phyloP scores from a whole-genome alignment of 2,329 filamentous ascomycete genomes.

The Cyanodermella asteris region DNA sequence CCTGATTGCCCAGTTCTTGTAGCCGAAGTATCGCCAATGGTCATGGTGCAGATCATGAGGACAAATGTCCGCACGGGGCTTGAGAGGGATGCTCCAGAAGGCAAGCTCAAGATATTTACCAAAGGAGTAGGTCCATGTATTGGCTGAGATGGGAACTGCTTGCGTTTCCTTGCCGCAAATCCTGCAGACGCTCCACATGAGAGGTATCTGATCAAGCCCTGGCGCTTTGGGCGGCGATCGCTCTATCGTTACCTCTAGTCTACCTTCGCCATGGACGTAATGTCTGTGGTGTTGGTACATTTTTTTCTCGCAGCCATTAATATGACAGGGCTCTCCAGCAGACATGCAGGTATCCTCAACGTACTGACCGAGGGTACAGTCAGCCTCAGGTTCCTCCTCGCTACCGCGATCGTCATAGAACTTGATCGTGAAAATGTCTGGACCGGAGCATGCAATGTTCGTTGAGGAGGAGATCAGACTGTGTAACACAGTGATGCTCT shows the following conservation, averaged over 20 bases:
- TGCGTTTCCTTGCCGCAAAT: constrained; percentile 78
- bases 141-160: constrained; percentile 75
- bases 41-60: constrained; percentile 82
- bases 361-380: constrained; percentile 87
- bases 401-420: constrained; percentile 81
- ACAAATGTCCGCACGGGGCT: constrained; percentile 52
- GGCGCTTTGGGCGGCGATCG: constrained; percentile 44
- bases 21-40: constrained; percentile 81
- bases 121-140: constrained; percentile 94
- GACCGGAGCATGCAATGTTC: constrained; percentile 80
- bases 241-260: constrained; percentile 79
- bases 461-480: constrained; percentile 85
- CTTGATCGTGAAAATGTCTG: constrained; percentile 68
- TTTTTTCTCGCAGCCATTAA: constrained; percentile 66
- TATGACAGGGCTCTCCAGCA: constrained; percentile 55
- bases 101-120: constrained; percentile 95
- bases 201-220: constrained; percentile 50
- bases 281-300: constrained; percentile 89
- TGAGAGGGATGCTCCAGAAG: constrained; percentile 78
- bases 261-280: constrained; percentile 88
- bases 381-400: constrained; percentile 49
- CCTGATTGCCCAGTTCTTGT: constrained; percentile 62
- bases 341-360: constrained; percentile 70
- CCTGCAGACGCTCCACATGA: constrained; percentile 97
- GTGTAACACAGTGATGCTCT: constrained; percentile 87